A percentile compares a stretch with the other conserved stretches of the same genome.
Evolutionary conservation across 805 yeast species (phyloP).

Genomic region (Torulaspora gathmanii): DNA sequence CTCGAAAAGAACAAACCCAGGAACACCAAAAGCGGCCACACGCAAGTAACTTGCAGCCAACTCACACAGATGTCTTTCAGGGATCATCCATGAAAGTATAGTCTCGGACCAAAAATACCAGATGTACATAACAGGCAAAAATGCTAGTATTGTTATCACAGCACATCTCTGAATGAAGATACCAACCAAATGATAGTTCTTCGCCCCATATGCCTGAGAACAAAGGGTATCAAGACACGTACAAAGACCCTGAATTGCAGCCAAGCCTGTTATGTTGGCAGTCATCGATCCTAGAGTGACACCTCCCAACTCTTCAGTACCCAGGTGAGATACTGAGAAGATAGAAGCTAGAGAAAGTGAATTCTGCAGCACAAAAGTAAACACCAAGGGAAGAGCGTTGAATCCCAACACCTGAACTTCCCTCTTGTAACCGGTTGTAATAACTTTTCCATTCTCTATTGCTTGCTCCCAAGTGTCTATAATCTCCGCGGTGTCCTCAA

Average conservation of each 20-base stretch:
- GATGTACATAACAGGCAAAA: constrained; percentile 51
- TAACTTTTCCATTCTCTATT: constrained; percentile 29
- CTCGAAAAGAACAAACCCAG: constrained; percentile 67
- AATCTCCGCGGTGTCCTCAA: constrained; percentile 20
- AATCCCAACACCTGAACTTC: constrained; percentile 40
- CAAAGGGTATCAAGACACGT: constrained; percentile 74
- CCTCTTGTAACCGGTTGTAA: constrained; percentile 36
- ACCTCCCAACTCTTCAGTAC: constrained; percentile 68
- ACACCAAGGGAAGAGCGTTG: constrained; percentile 57
- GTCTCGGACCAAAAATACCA: constrained; percentile 58
- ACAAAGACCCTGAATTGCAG: constrained; percentile 72
- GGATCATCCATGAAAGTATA: constrained; percentile 42
- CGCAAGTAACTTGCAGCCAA: constrained; percentile 57
- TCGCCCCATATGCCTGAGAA: constrained; percentile 73
- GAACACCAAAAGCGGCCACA: constrained; percentile 58
- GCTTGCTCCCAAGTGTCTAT: constrained; percentile 32
- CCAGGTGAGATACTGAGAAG: constrained; percentile 70
- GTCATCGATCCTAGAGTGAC: constrained; percentile 74
- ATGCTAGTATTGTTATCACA: constrained; percentile 49
- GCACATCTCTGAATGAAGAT: constrained; percentile 64
- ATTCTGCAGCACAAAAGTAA: constrained; percentile 66
- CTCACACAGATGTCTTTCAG: constrained; percentile 42
- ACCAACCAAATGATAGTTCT: constrained; percentile 61
- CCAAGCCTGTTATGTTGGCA: constrained; percentile 69
- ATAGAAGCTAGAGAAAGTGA: constrained; percentile 73